Evolutionary conservation across 1,139 yeast species (phyloP).

Genomic region (Taiozyma sp.): DNA sequence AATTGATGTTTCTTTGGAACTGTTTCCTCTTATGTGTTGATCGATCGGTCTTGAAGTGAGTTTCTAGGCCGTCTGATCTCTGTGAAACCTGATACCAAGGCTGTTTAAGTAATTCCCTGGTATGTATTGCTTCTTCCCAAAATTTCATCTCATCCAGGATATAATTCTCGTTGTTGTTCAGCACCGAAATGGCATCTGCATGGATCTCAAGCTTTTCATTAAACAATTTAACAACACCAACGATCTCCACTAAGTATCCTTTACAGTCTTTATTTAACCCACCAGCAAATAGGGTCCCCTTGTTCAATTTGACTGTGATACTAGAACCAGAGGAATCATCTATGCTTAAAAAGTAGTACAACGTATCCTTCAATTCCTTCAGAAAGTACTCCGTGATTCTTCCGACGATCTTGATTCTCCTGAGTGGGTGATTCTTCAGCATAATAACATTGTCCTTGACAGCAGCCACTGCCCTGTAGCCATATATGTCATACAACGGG

Average conservation of each 20-base stretch:
- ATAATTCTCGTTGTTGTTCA: slow-evolving; percentile 21
- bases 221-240: slow-evolving; percentile 12
- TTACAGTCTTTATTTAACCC: slow-evolving; percentile 7
- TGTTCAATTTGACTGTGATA: slow-evolving; percentile 15
- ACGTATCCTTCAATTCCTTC: slow-evolving; percentile 10
- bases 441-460: slow-evolving; percentile 20
- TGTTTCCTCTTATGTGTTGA: slow-evolving; percentile 4
- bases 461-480: slow-evolving; percentile 16
- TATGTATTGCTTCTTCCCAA: slow-evolving; percentile 32
- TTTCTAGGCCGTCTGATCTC: slow-evolving; percentile 3
- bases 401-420: slow-evolving; percentile 28
- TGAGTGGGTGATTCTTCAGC: slow-evolving; percentile 34
- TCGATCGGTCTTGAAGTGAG: slow-evolving; percentile 1
- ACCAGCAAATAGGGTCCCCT: slow-evolving; percentile 11
- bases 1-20: slow-evolving; percentile 6
- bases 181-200: slow-evolving; percentile 23
- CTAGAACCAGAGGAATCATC: slow-evolving; percentile 29
- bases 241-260: slow-evolving; percentile 10
- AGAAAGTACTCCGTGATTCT: slow-evolving; percentile 23
- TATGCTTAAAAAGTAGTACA: slow-evolving; percentile 17
- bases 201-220: slow-evolving; percentile 23
- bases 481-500: slow-evolving; percentile 25
- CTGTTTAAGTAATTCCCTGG: slow-evolving; percentile 21
- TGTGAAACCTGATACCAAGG: slow-evolving; percentile 26
- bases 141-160: slow-evolving; percentile 25